Base-by-base conservation (phyloP, 371 early-diverging fungal genomes). In the Capillidium heterosporum region DNA sequence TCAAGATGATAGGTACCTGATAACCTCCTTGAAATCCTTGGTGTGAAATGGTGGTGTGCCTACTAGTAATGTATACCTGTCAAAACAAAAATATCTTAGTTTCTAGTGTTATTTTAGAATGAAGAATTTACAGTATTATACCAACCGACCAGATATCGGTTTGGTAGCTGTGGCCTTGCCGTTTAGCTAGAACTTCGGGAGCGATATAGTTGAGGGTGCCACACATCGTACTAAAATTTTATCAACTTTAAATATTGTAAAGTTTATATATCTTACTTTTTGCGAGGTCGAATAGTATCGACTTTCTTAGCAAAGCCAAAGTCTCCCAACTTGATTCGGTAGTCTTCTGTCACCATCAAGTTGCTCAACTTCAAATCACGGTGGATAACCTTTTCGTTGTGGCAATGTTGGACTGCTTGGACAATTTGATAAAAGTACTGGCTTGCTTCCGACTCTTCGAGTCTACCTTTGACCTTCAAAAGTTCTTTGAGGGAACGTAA, bases 171-270 rank as follows among this genome's bases (percentile, higher is more conserved):
- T 99, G 99, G 1, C 98, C 97, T 54, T 75, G 75, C 43, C 76
- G 69, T 51, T 83, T 85, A 68, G 86, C 86, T 19, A 98, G 69
- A 29, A 99, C 84, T 66, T 99, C 99, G 0, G 99, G 99, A 1
- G 99, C 98, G 59, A 99, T 89, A 63, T 97, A 99, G 62, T 98
- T 98, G 4, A 98, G 98, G 1, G 99, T 99, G 13, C 99, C 99
- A 63, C 89, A 99, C 44, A 93, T 84, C 0, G 94, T 95, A 61
- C 85, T 86, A 60, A 0, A 39, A 27, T 42, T 52, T 42, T 19
- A 26, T 27, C 39, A 40, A 41, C 2, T 43, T n/a, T n/a, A n/a
- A n/a, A 54, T 27, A 1, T 26, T n/a, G 13, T 43, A 44, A 23
- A 46, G 5, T 24, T 26, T 26, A 57, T 32, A 62, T 59, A 29